These are phyloP conservation scores for Tephrocybe sp. DNA, from an alignment of 768 basidiomycete genomes.

Conservation along the genomic window DNA sequence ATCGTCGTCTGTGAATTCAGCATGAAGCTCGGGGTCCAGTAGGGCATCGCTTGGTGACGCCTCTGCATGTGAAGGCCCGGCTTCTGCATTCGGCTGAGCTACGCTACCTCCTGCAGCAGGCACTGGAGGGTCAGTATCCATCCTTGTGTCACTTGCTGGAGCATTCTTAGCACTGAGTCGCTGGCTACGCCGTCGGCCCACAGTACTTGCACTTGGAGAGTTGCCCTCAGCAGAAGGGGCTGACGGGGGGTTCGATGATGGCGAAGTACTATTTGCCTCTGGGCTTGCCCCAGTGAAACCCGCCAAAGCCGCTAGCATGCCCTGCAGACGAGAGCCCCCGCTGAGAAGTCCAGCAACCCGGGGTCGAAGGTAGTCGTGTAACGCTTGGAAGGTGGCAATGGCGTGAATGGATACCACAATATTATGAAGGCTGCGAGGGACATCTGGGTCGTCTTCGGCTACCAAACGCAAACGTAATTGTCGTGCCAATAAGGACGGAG, in stretches of 20 bases:
- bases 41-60: constrained; percentile 54
- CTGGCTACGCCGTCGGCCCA: constrained; percentile 75
- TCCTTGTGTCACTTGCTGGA: constrained; percentile 12
- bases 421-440: constrained; percentile 83
- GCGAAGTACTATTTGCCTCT: constrained; percentile 28
- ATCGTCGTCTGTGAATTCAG: constrained; percentile 85
- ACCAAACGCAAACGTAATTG: constrained; percentile 87
- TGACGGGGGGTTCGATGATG: constrained; percentile 28
- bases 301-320: constrained; percentile 89
- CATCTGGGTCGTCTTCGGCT: constrained; percentile 87
- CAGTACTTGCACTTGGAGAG: constrained; percentile 28
- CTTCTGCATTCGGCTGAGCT: constrained; percentile 13
- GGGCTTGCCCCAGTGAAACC: constrained; percentile 58
- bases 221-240: constrained; percentile 30
- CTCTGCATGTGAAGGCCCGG: constrained; percentile 34
- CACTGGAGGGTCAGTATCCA: constrained; percentile 15
- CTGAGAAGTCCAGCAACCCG: constrained; percentile 74
- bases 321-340: constrained; percentile 68
- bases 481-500: constrained; percentile 88
- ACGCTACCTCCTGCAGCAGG: constrained; percentile 9
- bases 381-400: constrained; percentile 95
- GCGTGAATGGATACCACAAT: constrained; percentile 98
- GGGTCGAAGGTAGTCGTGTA: constrained; percentile 94
- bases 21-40: constrained; percentile 63
- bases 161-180: constrained; percentile 74